Evolutionary conservation across 192 early-diverging fungal genomes (phyloP), one percentile per base, ranked within the genome.

Genomic region (Umbelopsis isabellina): DNA sequence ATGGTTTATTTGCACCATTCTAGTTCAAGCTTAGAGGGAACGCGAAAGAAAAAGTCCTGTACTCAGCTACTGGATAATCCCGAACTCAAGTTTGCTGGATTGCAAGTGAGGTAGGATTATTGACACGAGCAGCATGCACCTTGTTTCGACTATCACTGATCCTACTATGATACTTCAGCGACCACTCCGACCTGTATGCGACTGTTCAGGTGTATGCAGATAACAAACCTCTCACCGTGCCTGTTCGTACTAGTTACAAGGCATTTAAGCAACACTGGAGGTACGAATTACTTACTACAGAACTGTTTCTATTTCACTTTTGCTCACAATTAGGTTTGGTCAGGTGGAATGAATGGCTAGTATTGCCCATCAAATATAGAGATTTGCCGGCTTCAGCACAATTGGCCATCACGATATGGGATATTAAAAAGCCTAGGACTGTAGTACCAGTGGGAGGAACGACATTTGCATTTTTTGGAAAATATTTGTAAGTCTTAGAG

Each of bases 321-420:
- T 33, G 15, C 45, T 27, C 23, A 47, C 22, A 49, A 49, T 13
- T 30, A 21, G 37, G 16, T n/a, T 35, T 44, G 23, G 16, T 16
- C 72, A 92, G 90, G 25, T 97, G 95, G 95, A 91, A 95, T 78
- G 95, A 98, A 83, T 97, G 97, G 95, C 76, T 98, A 12, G 79
- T 83, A 18, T 84, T 98, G 35, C 97, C 97, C 6, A 81, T 96
- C 61, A 92, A 91, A 74, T 96, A 94, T 80, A 78, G 87, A 8
- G 95, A 97, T 74, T 77, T 98, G 27, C 92, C 95, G 0, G 71
- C 86, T 10, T 84, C 85, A 30, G 83, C 94, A 0, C 86, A 89
- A 65, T 76, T 95, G 30, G 80, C 79, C 20, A 83, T 97, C 48
- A 91, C 87, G 4, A 84, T 97, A 12, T 97, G 93, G 93, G 90